These are phyloP conservation scores for Rhizopogon rudus DNA, from an alignment of 768 basidiomycete species.

Conservation along the genomic window DNA sequence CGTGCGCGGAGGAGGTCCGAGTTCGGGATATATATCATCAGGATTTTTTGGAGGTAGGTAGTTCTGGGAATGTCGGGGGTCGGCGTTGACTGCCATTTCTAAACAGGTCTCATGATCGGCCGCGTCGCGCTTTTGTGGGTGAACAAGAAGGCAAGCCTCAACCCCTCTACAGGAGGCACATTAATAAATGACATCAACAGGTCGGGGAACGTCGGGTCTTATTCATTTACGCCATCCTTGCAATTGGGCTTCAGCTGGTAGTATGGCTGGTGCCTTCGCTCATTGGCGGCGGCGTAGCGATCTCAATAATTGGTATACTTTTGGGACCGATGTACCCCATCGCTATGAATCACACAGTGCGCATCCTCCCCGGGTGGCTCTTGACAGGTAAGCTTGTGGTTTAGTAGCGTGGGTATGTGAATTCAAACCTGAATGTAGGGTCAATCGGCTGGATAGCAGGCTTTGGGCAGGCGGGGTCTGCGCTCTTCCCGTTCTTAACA, in stretches of 20 bases:
- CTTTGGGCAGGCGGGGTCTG: conserved; percentile 46
- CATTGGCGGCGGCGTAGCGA: conserved; percentile 57
- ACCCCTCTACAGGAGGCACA: too few relatives aligned
- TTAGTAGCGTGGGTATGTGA: conserved; percentile 18
- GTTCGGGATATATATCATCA: conserved; percentile 43
- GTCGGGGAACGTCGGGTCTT: conserved; percentile 27
- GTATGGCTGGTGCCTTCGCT: conserved; percentile 70
- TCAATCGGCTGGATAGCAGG: conserved; percentile 50
- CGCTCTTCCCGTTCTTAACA: conserved; percentile 46
- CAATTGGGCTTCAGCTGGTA: conserved; percentile 51
- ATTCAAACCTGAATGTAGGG: conserved; percentile 23
- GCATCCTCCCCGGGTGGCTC: conserved; percentile 30
- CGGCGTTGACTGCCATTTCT: background rate
- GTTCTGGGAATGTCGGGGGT: background rate
- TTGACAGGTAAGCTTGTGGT: conserved; percentile 16
- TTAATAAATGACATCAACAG: conserved; percentile 10
- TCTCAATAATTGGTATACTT: conserved; percentile 60
- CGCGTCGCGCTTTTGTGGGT: conserved; percentile 24
- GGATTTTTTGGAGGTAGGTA: conserved; percentile 29
- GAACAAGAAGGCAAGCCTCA: conserved; percentile 17
- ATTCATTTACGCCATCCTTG: conserved; percentile 24
- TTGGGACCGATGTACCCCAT: conserved; percentile 78
- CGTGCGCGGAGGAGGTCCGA: conserved; percentile 37
- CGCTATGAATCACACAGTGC: conserved; percentile 29
- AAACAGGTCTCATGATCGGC: conserved; percentile 23